Evolutionary conservation across 805 yeast genomes (phyloP), one percentile per base, ranked within the genome.

Genomic region (Allodekkera sacchari): DNA sequence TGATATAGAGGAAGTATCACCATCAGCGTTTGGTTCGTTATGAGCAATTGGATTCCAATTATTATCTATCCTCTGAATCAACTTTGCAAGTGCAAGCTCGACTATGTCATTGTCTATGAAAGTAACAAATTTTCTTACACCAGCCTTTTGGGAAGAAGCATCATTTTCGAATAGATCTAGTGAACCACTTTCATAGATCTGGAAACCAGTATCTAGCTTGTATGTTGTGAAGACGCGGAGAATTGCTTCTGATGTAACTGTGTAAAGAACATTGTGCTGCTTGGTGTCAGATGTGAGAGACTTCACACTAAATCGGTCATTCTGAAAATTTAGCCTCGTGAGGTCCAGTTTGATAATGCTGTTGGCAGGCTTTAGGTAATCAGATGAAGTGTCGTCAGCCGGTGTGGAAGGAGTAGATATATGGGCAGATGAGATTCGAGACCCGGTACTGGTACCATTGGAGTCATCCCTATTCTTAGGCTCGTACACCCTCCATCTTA

Each of bases 151-250:
- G n/a, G 40, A 31, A 1, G 18, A 12, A 5, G 39, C 29, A 3
- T 27, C 26, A 1, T 37, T 45, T 9, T 48, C 48, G 27, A 41
- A 41, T n/a, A 62, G 42, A 36, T 63, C 61, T 22, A 62, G 39
- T 4, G 67, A 55, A 1, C 78, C 79, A 74, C 83, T 76, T 28
- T 63, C 59, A 38, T 65, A 74, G 14, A 77, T 64, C 27, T 67
- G 68, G 33, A 67, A 70, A 24, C 71, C 75, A n/a, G 68, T 69
- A 23, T 70, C 77, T 32, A 65, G 56, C 38, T 76, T 81, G 50
- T 68, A 74, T 13, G 79, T 69, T 1, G 81, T 69, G 83, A 88
- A 85, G 0, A 81, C 67, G 18, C 85, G 61, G 27, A 88, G 47
- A 8, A 65, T 61, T 6, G 66, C 57, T 44, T 81, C 85, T 12